A percentile compares a stretch with the other conserved stretches of the same genome.
Evolutionary conservation across 2,329 filamentous ascomycete species (phyloP).

Genomic region (Seiridium unicorne): DNA sequence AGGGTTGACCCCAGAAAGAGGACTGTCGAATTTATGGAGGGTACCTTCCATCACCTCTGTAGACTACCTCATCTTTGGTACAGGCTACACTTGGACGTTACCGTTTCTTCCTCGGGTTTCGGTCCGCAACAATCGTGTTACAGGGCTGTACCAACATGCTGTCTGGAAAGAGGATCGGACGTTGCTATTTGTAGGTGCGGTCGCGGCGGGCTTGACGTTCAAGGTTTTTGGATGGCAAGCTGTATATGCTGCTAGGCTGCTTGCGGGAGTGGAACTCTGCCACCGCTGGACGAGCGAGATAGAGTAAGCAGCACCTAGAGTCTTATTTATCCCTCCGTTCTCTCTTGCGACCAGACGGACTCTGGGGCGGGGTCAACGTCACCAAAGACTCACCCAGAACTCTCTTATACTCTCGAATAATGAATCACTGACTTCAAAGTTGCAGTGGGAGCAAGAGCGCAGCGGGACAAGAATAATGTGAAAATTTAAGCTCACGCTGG

Average conservation of each 20-base stretch:
- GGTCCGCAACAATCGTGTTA: background rate
- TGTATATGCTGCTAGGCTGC: background rate
- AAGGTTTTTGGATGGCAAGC: background rate
- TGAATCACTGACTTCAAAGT: too few relatives aligned
- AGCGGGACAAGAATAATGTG: too few relatives aligned
- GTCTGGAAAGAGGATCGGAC: background rate
- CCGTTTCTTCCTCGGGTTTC: background rate
- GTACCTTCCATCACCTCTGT: background rate
- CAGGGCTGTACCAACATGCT: background rate
- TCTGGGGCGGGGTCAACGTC: background rate
- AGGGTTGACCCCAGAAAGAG: background rate
- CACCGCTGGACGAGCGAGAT: background rate
- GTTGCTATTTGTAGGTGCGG: background rate
- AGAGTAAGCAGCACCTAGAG: too few relatives aligned
- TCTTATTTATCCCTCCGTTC: too few relatives aligned
- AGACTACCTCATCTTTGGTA: background rate
- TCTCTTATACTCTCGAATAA: background rate
- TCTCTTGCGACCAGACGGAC: too few relatives aligned
- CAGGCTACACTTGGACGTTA: background rate
- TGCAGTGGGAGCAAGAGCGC: too few relatives aligned
- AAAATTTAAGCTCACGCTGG: too few relatives aligned
- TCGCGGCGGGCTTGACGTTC: background rate
- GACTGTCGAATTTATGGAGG: background rate
- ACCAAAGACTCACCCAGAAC: background rate
- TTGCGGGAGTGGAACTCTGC: background rate